These are phyloP conservation scores for Hevea brasiliensis DNA, from an alignment of 345 rosid species.

Conservation along the genomic window DNA sequence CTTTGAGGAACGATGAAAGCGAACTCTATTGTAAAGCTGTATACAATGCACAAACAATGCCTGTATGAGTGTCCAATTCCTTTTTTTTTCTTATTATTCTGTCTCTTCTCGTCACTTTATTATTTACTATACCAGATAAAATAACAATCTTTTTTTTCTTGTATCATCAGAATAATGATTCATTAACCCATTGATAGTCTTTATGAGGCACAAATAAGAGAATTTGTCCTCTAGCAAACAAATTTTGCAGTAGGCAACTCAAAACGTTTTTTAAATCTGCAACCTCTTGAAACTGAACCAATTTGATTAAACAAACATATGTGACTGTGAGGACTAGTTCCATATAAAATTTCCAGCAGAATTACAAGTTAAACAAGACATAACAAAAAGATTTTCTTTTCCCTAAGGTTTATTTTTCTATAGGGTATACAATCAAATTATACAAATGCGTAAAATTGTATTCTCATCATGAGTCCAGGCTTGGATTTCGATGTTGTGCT, in stretches of 20 bases:
- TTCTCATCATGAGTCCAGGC: not conserved
- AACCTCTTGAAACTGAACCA: not conserved
- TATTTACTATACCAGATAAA: no score
- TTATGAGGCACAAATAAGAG: no score
- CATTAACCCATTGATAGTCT: no score
- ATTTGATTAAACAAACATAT: not conserved
- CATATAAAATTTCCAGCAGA: not conserved
- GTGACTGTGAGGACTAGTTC: not conserved
- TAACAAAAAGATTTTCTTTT: slow-evolving; percentile 1
- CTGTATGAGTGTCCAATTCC: no score
- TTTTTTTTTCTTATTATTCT: no score
- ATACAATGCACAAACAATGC: no score
- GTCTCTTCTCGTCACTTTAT: no score
- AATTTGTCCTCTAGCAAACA: no score
- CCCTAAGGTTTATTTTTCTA: not conserved
- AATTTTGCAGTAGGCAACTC: not conserved
- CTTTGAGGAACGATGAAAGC: no score
- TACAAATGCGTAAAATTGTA: not conserved
- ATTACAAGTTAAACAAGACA: not conserved
- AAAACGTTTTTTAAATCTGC: not conserved
- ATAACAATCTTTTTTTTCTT: no score
- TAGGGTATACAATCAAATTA: slow-evolving; percentile 2
- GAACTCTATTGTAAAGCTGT: no score
- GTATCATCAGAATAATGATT: not conserved
- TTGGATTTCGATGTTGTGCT: slow-evolving; percentile 1